phyloP scores from a whole-genome alignment of 2,329 filamentous ascomycete species.

The Pseudopithomyces chartarum region DNA sequence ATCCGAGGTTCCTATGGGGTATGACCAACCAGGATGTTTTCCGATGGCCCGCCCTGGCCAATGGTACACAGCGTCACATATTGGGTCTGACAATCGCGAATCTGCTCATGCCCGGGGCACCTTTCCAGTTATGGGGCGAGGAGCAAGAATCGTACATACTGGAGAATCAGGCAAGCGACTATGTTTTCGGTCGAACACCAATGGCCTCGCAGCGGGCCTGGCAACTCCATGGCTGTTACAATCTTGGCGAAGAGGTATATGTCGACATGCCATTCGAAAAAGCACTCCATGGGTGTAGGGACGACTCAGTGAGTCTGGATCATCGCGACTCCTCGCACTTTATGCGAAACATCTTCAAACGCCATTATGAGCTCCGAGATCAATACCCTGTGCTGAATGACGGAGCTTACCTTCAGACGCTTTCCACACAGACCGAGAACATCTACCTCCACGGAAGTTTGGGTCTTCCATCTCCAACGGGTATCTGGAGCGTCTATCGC shows the following conservation, averaged over 20 bases:
- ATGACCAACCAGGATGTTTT: constrained; percentile 70
- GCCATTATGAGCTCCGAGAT: constrained; percentile 64
- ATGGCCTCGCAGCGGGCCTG: constrained; percentile 67
- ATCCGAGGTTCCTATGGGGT: constrained; percentile 69
- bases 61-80: constrained; percentile 63
- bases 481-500: constrained; percentile 64
- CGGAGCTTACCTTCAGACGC: constrained; percentile 59
- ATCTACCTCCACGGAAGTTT: constrained; percentile 26
- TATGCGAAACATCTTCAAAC: constrained; percentile 64
- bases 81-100: constrained; percentile 64
- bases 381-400: constrained; percentile 64
- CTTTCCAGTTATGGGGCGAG: constrained; percentile 66
- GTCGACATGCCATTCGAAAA: constrained; percentile 62
- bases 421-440: constrained; percentile 60
- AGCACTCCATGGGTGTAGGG: constrained; percentile 60
- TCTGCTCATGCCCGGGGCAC: constrained; percentile 64
- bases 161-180: constrained; percentile 68
- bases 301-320: constrained; percentile 62
- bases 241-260: constrained; percentile 61
- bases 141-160: constrained; percentile 69
- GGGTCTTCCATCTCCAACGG: constrained; percentile 27
- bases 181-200: constrained; percentile 67
- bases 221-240: constrained; percentile 69
- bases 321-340: constrained; percentile 67
- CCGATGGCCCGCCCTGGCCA: constrained; percentile 64